phyloP scores from a whole-genome alignment of 1,139 yeast species.

The Yamadazyma dushanensis region DNA sequence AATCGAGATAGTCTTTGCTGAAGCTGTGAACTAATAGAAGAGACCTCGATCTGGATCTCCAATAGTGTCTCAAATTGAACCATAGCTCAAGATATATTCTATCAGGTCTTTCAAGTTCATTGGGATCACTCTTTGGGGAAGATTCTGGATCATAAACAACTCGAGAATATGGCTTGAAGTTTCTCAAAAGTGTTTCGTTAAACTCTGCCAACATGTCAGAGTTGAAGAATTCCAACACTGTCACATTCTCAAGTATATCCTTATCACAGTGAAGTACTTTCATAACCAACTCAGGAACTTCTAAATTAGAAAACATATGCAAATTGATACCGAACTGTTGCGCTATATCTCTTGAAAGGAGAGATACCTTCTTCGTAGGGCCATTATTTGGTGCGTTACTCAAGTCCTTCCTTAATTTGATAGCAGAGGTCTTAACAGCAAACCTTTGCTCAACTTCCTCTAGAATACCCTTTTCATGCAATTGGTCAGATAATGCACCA shows the following conservation, averaged over 20 bases:
- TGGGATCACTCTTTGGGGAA: conserved; percentile 57
- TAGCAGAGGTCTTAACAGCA: conserved; percentile 55
- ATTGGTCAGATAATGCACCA: conserved; percentile 47
- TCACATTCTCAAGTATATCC: conserved; percentile 65
- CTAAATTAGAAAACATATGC: conserved; percentile 67
- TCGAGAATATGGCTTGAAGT: conserved; percentile 69
- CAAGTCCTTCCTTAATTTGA: conserved; percentile 38
- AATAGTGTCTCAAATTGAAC: conserved; percentile 74
- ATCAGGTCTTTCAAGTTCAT: conserved; percentile 76
- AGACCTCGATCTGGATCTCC: conserved; percentile 86
- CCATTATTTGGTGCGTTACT: conserved; percentile 12
- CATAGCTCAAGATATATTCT: conserved; percentile 75
- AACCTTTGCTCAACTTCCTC: conserved; percentile 79
- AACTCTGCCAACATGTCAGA: conserved; percentile 72
- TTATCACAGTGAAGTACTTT: conserved; percentile 72
- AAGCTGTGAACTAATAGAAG: conserved; percentile 65
- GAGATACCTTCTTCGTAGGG: conserved; percentile 45
- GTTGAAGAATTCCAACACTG: conserved; percentile 79
- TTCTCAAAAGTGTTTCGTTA: conserved; percentile 63
- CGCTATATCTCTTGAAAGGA: conserved; percentile 77
- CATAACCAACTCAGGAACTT: conserved; percentile 62
- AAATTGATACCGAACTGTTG: conserved; percentile 88
- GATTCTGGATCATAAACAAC: conserved; percentile 41
- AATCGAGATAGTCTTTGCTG: conserved; percentile 71
- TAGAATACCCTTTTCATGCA: conserved; percentile 71